Percentiles rank a stretch among this genome's conserved stretches.
Conservation (phyloP, 2,329 filamentous ascomycete species). For the Hymenoscyphus albidus region DNA sequence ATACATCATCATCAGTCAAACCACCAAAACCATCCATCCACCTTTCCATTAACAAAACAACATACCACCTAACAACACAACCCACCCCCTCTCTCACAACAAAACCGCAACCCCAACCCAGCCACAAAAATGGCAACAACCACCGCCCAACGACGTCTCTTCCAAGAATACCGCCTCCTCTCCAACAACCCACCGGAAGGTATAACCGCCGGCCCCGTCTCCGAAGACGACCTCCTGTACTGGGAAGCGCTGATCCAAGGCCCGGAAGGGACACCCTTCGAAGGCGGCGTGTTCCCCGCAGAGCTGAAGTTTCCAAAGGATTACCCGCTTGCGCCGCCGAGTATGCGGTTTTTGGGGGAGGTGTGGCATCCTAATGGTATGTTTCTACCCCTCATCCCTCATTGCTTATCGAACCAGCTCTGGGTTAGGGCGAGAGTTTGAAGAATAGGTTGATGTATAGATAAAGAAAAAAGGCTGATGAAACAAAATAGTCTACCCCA, state of each 20-base stretch:
- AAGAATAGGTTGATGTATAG: not conserved
- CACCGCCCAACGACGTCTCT: slow-evolving; percentile 73
- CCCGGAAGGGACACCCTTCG: slow-evolving; percentile 91
- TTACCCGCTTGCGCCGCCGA: slow-evolving; percentile 92
- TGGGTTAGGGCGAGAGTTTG: not conserved
- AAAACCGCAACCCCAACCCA: not conserved
- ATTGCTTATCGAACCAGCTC: not conserved
- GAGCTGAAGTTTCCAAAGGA: slow-evolving; percentile 94
- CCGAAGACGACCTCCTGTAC: slow-evolving; percentile 89
- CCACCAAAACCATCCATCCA: not conserved
- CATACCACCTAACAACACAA: not conserved
- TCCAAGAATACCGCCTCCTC: slow-evolving; percentile 93
- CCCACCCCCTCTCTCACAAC: too few relatives aligned
- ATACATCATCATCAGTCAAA: too few relatives aligned
- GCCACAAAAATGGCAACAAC: slow-evolving; percentile 49
- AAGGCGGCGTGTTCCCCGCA: slow-evolving; percentile 91
- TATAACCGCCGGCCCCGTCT: slow-evolving; percentile 89
- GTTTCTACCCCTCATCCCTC: slow-evolving; percentile 22
- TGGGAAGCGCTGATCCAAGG: slow-evolving; percentile 98
- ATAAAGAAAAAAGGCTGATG: slow-evolving; percentile 1
- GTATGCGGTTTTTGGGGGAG: slow-evolving; percentile 91
- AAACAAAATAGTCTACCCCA: slow-evolving; percentile 68
- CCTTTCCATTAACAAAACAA: not conserved
- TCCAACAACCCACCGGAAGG: slow-evolving; percentile 95
- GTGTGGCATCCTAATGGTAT: slow-evolving; percentile 96